Evolutionary conservation across 2,329 filamentous ascomycete genomes (phyloP).

Genomic region (Colletotrichum navitas): DNA sequence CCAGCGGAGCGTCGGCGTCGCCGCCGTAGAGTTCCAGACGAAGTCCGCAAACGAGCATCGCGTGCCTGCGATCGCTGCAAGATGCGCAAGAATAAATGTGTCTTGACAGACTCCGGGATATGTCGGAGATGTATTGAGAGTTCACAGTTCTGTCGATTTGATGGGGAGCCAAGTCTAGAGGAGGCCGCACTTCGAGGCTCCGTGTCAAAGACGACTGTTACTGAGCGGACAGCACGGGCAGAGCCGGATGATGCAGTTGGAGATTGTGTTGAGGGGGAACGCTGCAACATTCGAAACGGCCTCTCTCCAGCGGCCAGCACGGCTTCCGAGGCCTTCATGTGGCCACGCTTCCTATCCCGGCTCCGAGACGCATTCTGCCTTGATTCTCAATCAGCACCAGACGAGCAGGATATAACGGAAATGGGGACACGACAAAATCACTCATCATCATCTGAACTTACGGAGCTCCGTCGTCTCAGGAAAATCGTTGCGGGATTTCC

Average conservation of each 20-base stretch:
- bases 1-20: constrained; percentile 29
- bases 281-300: not conserved
- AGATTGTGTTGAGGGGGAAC: accelerated
- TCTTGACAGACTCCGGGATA: constrained; percentile 46
- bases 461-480: constrained; percentile 44
- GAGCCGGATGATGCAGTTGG: not conserved
- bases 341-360: constrained; percentile 47
- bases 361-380: constrained; percentile 48
- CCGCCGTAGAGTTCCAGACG: constrained; percentile 49
- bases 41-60: constrained; percentile 51
- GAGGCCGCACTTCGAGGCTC: not conserved
- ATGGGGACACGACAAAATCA: constrained; percentile 43
- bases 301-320: constrained; percentile 37
- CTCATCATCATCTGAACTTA: constrained; percentile 32
- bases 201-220: constrained; percentile 31
- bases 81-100: constrained; percentile 52
- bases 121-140: constrained; percentile 49
- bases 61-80: constrained; percentile 53
- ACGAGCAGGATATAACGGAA: constrained; percentile 44
- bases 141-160: constrained; percentile 45
- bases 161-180: constrained; percentile 18
- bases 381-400: constrained; percentile 41
- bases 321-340: constrained; percentile 45
- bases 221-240: not conserved
- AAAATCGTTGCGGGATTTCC: constrained; percentile 45